A percentile compares a stretch with the other conserved stretches of the same genome.
Conservation (phyloP, 176 grass and related monocot species). For the Microstegium vimineum region DNA sequence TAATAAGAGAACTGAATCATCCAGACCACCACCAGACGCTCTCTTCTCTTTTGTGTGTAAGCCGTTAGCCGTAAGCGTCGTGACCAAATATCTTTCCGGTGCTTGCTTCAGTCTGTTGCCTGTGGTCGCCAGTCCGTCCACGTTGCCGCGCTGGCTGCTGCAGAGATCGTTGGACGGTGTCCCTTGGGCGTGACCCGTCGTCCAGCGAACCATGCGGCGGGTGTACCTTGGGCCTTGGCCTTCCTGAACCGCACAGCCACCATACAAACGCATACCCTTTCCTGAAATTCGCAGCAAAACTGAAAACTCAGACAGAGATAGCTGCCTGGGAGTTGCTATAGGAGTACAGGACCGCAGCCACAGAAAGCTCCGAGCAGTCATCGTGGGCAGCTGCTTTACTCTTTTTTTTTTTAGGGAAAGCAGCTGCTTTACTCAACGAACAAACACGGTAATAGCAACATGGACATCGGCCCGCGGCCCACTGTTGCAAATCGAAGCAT, state of each 20-base stretch:
- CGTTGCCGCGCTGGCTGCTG: slow-evolving; percentile 9
- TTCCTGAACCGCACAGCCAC: neutral
- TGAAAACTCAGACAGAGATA: neutral
- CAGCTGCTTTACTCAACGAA: neutral
- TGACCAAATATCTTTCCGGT: neutral
- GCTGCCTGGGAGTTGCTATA: neutral
- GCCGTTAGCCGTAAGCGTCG: neutral
- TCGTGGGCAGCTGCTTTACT: neutral
- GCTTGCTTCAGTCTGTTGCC: neutral
- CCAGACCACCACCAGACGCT: neutral
- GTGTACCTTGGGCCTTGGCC: neutral
- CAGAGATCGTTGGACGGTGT: neutral
- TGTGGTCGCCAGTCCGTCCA: slow-evolving; percentile 14
- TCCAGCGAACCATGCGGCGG: neutral
- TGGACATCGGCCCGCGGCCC: neutral
- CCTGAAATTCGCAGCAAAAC: neutral
- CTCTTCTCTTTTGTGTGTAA: neutral
- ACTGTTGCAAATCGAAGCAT: neutral
- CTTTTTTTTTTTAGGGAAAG: neutral
- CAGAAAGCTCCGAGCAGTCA: neutral
- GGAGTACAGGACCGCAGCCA: neutral
- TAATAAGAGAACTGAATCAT: neutral
- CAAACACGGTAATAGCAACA: neutral
- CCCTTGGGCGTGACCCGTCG: neutral
- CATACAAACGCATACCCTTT: neutral